phyloP scores from a whole-genome alignment of 805 yeast genomes.

The Pachysolen tannophilus region DNA sequence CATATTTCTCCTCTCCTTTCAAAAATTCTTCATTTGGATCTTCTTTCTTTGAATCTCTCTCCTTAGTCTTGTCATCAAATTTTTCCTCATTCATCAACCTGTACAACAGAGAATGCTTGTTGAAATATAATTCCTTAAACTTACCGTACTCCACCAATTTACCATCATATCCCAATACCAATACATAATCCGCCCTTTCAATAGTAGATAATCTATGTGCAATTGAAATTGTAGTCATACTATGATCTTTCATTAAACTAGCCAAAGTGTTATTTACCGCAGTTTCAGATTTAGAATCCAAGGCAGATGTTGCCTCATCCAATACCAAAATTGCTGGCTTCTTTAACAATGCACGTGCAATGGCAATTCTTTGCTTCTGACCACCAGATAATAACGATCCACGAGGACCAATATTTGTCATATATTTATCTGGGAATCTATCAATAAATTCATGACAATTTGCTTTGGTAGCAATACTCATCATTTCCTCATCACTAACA shows the following conservation, averaged over 20 bases:
- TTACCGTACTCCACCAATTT: constrained; percentile 70
- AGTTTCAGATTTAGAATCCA: constrained; percentile 60
- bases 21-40: constrained; percentile 9
- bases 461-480: constrained; percentile 60
- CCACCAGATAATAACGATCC: constrained; percentile 63
- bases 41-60: constrained; percentile 10
- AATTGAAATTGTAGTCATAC: constrained; percentile 75
- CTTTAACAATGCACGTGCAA: constrained; percentile 65
- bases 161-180: constrained; percentile 75
- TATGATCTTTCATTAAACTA: constrained; percentile 44
- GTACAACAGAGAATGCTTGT: constrained; percentile 26
- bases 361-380: constrained; percentile 68
- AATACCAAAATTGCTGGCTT: constrained; percentile 54
- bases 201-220: constrained; percentile 91
- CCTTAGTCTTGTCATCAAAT: constrained; percentile 10
- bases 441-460: constrained; percentile 65
- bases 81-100: constrained; percentile 22
- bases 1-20: constrained; percentile 11
- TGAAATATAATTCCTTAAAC: constrained; percentile 46
- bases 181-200: constrained; percentile 69
- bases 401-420: constrained; percentile 81
- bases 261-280: constrained; percentile 70
- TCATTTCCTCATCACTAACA: constrained; percentile 51
- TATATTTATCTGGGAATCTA: constrained; percentile 72
- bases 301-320: constrained; percentile 66